These are phyloP conservation scores for Helicocarpus griseus DNA, from an alignment of 2,329 filamentous ascomycete species.

Conservation along the genomic window DNA sequence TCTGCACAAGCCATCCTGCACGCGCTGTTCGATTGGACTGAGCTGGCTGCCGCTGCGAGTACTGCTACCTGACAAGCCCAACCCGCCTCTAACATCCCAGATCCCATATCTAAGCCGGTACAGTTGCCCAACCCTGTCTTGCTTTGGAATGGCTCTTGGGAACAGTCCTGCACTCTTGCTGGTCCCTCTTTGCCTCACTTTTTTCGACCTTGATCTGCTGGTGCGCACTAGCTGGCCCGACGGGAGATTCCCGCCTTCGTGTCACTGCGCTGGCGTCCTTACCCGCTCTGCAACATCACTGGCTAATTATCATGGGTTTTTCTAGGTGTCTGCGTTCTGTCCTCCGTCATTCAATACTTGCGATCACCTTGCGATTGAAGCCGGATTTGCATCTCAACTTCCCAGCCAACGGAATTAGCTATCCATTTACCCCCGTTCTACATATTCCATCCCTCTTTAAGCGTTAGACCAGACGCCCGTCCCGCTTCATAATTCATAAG, in stretches of 20 bases:
- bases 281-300: background rate
- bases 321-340: background rate
- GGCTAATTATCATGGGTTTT: background rate
- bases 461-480: background rate
- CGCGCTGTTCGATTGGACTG: constrained; percentile 1
- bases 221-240: background rate
- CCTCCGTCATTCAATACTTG: background rate
- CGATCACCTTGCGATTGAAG: background rate
- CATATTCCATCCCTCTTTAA: background rate
- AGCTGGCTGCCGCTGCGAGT: constrained; percentile 2
- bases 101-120: background rate
- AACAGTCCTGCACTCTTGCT: background rate
- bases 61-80: constrained; percentile 5
- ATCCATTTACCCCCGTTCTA: background rate
- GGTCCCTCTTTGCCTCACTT: constrained; percentile 3
- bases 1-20: background rate
- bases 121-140: background rate
- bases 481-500: background rate
- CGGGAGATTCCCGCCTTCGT: background rate
- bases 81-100: background rate
- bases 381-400: background rate
- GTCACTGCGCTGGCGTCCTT: constrained; percentile 1
- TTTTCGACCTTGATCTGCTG: background rate
- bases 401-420: background rate
- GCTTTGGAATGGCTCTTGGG: background rate